Percentiles rank a stretch among this genome's conserved stretches.
Evolutionary conservation across 2,329 filamentous ascomycete genomes (phyloP).

Genomic region (Phyllosticta citribraziliensis): DNA sequence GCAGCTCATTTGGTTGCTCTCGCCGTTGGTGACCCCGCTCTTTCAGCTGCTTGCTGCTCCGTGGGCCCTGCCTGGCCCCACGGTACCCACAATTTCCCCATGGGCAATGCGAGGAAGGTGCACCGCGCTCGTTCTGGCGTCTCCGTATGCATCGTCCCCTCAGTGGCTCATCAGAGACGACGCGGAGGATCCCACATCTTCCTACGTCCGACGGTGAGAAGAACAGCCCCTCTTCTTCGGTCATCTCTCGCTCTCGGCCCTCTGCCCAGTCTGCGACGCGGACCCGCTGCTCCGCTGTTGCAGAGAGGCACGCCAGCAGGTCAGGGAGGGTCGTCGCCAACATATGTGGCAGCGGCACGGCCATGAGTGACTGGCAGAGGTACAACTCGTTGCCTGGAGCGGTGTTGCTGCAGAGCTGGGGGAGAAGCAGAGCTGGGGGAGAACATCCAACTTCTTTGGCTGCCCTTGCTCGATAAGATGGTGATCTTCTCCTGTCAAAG

Average conservation of each 20-base stretch:
- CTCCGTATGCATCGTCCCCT: background rate
- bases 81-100: background rate
- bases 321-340: background rate
- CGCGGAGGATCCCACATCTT: background rate
- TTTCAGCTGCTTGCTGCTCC: background rate
- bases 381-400: background rate
- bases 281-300: background rate
- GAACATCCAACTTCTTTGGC: background rate
- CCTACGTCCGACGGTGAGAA: background rate
- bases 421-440: background rate
- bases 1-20: background rate
- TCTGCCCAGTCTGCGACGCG: background rate
- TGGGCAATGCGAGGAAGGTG: background rate
- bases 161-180: background rate
- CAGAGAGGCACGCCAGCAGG: background rate
- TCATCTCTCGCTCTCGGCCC: background rate
- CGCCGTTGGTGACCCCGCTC: background rate
- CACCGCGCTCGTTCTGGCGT: background rate
- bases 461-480: background rate
- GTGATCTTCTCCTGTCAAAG: background rate
- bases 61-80: background rate
- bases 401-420: background rate
- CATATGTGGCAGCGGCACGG: background rate
- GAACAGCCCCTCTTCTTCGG: too few species aligned
- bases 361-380: background rate